Evolutionary conservation across 2,329 filamentous ascomycete species (phyloP).

Genomic region (Sclerotinia subarctica): DNA sequence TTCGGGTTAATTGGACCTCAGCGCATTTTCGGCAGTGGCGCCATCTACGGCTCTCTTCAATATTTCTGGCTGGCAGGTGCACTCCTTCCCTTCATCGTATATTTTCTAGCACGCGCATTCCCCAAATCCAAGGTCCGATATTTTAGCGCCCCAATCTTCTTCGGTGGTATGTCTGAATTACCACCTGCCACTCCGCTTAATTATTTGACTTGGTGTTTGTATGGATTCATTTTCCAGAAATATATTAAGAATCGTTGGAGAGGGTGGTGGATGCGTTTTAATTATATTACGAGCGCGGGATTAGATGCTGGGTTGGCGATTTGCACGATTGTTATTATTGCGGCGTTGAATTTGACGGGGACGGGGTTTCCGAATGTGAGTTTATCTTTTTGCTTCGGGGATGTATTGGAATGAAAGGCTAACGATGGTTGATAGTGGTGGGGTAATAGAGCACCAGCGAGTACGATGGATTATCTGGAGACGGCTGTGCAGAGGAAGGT

Average conservation of each 20-base stretch:
- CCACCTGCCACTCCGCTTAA: constrained; percentile 69
- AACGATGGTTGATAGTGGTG: constrained; percentile 52
- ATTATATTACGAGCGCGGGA: constrained; percentile 70
- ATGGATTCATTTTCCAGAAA: constrained; percentile 67
- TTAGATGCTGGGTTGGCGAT: constrained; percentile 67
- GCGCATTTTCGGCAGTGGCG: constrained; percentile 42
- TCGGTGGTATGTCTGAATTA: constrained; percentile 17
- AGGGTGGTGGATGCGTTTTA: constrained; percentile 76
- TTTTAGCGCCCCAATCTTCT: constrained; percentile 22
- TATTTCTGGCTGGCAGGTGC: constrained; percentile 71
- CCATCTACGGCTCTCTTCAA: constrained; percentile 61
- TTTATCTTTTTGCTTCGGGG: neutral
- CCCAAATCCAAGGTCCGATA: constrained; percentile 57
- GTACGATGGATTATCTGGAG: constrained; percentile 27
- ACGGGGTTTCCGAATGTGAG: constrained; percentile 51
- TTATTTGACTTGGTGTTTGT: constrained; percentile 64
- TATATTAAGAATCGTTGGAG: constrained; percentile 61
- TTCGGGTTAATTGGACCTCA: constrained; percentile 72
- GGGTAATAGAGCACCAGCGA: constrained; percentile 50
- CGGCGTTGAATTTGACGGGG: constrained; percentile 59
- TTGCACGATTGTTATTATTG: constrained; percentile 67
- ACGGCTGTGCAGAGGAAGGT: constrained; percentile 26
- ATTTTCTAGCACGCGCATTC: constrained; percentile 50
- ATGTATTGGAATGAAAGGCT: neutral
- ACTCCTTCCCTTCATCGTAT: constrained; percentile 59